phyloP scores from a whole-genome alignment of 208 protist genomes.

The Herpetomonas samuelpessoai region DNA sequence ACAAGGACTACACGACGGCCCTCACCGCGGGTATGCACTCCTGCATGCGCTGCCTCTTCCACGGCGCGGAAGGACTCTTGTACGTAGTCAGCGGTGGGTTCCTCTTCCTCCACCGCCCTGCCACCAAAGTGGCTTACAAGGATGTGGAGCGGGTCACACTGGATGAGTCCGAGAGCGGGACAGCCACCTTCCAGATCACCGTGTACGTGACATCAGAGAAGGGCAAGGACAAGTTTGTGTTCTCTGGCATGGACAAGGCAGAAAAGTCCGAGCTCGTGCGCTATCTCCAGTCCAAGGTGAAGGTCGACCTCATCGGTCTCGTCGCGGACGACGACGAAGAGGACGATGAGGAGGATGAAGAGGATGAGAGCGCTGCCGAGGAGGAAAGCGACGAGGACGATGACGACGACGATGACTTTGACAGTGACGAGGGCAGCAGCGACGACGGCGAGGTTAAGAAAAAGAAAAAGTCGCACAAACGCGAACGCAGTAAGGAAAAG shows the following conservation, averaged over 20 bases:
- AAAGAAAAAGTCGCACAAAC: slow-evolving; percentile 27
- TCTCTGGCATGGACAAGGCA: slow-evolving; percentile 60
- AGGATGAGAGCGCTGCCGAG: slow-evolving; percentile 43
- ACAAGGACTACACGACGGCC: slow-evolving; percentile 76
- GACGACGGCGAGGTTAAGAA: slow-evolving; percentile 25
- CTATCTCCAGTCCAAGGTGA: slow-evolving; percentile 59
- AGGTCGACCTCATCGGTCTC: slow-evolving; percentile 37
- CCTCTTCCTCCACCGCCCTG: slow-evolving; percentile 81
- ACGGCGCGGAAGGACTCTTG: slow-evolving; percentile 67
- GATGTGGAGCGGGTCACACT: slow-evolving; percentile 58
- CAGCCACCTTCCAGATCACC: slow-evolving; percentile 68
- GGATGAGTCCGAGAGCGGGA: slow-evolving; percentile 67
- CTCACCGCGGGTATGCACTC: slow-evolving; percentile 47
- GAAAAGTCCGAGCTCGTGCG: slow-evolving; percentile 61
- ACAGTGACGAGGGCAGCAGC: slow-evolving; percentile 22
- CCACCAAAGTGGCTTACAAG: slow-evolving; percentile 45
- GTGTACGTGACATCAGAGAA: slow-evolving; percentile 34
- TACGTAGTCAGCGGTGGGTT: slow-evolving; percentile 74
- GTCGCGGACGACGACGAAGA: slow-evolving; percentile 29
- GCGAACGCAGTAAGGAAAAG: slow-evolving; percentile 26
- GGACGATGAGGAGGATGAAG: slow-evolving; percentile 52
- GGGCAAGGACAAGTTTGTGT: slow-evolving; percentile 58
- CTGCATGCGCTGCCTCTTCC: slow-evolving; percentile 71
- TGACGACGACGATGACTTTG: slow-evolving; percentile 45
- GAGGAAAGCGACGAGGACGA: slow-evolving; percentile 34